Base-by-base conservation (phyloP, 768 basidiomycete genomes). In the Boletus tomentosulus region DNA sequence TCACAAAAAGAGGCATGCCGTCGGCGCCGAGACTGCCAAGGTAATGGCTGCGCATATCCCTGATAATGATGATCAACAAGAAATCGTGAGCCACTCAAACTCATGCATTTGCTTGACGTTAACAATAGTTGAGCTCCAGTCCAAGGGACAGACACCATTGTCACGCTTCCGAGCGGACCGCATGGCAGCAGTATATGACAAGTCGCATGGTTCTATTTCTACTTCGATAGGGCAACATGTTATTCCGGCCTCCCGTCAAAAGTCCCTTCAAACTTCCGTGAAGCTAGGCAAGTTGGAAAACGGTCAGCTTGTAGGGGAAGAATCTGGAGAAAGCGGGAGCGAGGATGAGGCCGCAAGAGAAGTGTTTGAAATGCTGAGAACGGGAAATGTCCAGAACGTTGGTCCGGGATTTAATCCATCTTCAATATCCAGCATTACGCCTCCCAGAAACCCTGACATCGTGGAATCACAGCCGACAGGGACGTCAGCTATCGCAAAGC, bases 161-260 rank as follows among this genome's bases (percentile, higher is more conserved):
- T 90, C 89, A 12, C 79, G 75, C 38, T 89, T 90, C 67, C 89
- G 81, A 64, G 79, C 83, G 1, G 78, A 72, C 39, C 79, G 77
- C 22, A 70, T 85, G 52, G 74, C 76, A 15, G 73, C 76, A 25
- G 73, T 80, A 1, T 82, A 80, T 58, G 72, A 73, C 55, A 65
- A 72, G n/a, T 69, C 78, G 13, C 56, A 65, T n/a, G 59, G 69
- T 25, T 56, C 63, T 6, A 24, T 70, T 15, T 73, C 74, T 28
- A 72, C 66, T 46, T 77, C 78, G 1, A 65, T 80, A 30, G 77
- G 69, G 37, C 71, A 70, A 51, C 72, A 75, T 13, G 67, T 78
- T 31, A 50, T 74, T 42, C 75, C 84, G 6, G 74, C 67, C 15
- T 72, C 78, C 12, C 72, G 72, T 43, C 72, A 76, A 33, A 76